phyloP scores from a whole-genome alignment of 108 stramenopile species.

The Skeletonema marinoi region DNA sequence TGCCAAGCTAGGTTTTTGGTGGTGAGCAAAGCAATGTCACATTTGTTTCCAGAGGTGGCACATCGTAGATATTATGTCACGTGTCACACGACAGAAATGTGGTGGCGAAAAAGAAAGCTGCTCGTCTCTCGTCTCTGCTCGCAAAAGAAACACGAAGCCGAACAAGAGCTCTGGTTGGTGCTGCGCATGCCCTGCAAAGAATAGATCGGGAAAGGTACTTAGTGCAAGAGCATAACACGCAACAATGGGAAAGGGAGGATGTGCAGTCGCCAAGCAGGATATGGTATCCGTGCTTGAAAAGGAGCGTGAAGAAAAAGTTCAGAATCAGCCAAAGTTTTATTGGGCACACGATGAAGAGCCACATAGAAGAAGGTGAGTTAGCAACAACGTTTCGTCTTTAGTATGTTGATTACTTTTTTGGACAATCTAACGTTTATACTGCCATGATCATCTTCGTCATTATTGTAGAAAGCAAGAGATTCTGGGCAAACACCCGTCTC shows the following conservation, averaged over 20 bases:
- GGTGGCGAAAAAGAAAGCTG: no score
- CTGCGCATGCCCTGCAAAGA: no score
- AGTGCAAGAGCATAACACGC: neutral
- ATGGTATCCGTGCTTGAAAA: slow-evolving; percentile 19
- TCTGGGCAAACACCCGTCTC: slow-evolving; percentile 74
- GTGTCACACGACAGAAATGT: no score
- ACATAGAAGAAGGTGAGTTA: slow-evolving; percentile 46
- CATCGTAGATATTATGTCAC: no score
- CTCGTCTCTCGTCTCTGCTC: no score
- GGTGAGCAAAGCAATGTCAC: no score
- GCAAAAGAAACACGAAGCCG: no score
- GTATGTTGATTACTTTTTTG: neutral
- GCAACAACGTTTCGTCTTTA: slow-evolving; percentile 15
- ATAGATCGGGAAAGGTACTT: no score
- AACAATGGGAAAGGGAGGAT: neutral
- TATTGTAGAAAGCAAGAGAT: slow-evolving; percentile 71
- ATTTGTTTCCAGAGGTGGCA: no score
- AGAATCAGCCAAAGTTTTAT: slow-evolving; percentile 39
- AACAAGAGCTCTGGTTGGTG: no score
- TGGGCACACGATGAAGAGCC: slow-evolving; percentile 59
- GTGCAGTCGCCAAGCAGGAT: neutral
- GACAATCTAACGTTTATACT: neutral
- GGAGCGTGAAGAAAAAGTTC: slow-evolving; percentile 38
- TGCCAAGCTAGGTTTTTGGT: no score
- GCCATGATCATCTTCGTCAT: neutral